Base-by-base conservation (phyloP, 2,329 filamentous ascomycete genomes). In the Aspergillus quadrilineatus region DNA sequence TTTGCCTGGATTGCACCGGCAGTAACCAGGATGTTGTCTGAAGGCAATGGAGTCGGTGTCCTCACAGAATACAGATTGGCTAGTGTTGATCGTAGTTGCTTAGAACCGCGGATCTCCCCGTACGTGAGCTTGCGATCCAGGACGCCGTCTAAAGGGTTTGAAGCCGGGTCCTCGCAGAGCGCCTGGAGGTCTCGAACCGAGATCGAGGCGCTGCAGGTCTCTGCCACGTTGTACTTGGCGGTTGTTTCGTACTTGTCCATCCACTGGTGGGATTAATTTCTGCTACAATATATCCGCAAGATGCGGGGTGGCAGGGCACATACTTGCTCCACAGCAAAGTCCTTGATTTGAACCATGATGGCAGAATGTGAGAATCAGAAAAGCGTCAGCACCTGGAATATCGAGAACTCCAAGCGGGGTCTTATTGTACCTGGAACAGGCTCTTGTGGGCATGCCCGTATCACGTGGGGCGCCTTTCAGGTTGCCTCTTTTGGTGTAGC, bases 1-100 rank as follows among this genome's bases (percentile, higher is more conserved):
- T 96, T 96, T n/a, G 90, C 91, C 5, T 85, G 81, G 50, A 95
- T 95, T 12, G 90, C 90, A 8, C 92, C 92, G 30, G 88, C 84
- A 0, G 89, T 90, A 57, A 93, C 86, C 52, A 95, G 73, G 41
- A 96, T 81, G 65, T 89, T 85, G 14, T 91, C 85, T 1, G 69
- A 75, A 15, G 79, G 72, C 9, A 85, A 69, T 4, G 77, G 75
- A 1, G 72, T 75, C 1, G 73, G 70, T 59, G 74, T 74, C 59
- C 84, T 82, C 22, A 79, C 78, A 4, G 84, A 85, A 54, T 72
- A 71, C 4, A 70, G 51, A 14, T 63, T 63, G 30, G 69, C 69
- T n/a, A 72, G 60, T 15, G 67, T 72, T 1, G 57, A 59, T 10
- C 71, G 62, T 12, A 73, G 56, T 17, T 53, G 50, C 22, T 59